Conservation (phyloP, 2,329 filamentous ascomycete species). For the Dryadomyces quercivorus region DNA sequence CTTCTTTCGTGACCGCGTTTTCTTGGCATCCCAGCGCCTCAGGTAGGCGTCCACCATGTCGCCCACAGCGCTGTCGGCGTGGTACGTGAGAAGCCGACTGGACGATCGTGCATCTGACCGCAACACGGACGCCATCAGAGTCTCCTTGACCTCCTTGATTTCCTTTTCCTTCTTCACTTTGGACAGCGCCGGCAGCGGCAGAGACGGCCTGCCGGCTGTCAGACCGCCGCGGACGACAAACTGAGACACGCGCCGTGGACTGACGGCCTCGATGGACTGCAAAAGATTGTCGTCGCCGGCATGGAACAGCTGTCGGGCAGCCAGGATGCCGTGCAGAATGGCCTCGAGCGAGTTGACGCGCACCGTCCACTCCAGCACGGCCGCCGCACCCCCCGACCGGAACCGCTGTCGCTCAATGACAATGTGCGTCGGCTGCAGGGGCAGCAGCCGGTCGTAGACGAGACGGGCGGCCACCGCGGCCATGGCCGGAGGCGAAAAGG, state of each 20-base stretch:
- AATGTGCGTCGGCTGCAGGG: slow-evolving; percentile 50
- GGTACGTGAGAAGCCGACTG: not conserved
- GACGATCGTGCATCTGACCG: not conserved
- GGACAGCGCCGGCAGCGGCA: not conserved
- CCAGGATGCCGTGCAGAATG: slow-evolving; percentile 63
- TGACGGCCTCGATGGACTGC: slow-evolving; percentile 31
- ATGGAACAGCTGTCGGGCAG: slow-evolving; percentile 36
- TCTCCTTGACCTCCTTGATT: slow-evolving; percentile 15
- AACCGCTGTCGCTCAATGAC: slow-evolving; percentile 54
- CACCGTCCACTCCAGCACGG: slow-evolving; percentile 71
- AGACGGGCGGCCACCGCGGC: slow-evolving; percentile 21
- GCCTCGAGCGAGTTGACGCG: slow-evolving; percentile 72
- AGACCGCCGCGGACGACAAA: slow-evolving; percentile 32
- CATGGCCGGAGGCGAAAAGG: slow-evolving; percentile 23
- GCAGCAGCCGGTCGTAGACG: slow-evolving; percentile 24
- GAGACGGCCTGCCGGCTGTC: not conserved
- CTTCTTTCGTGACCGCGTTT: not conserved
- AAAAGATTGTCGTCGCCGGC: slow-evolving; percentile 14
- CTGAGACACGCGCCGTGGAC: slow-evolving; percentile 35
- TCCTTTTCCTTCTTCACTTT: slow-evolving; percentile 13
- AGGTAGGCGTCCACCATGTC: slow-evolving; percentile 8
- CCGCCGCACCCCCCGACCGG: slow-evolving; percentile 49
- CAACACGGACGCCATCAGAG: slow-evolving; percentile 8
- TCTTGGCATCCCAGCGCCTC: slow-evolving; percentile 8
- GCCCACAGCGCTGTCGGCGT: not conserved